Percentiles rank a stretch among this genome's conserved stretches.
phyloP scores from a whole-genome alignment of 441 rosid species.

The Syzygium syzygioides region DNA sequence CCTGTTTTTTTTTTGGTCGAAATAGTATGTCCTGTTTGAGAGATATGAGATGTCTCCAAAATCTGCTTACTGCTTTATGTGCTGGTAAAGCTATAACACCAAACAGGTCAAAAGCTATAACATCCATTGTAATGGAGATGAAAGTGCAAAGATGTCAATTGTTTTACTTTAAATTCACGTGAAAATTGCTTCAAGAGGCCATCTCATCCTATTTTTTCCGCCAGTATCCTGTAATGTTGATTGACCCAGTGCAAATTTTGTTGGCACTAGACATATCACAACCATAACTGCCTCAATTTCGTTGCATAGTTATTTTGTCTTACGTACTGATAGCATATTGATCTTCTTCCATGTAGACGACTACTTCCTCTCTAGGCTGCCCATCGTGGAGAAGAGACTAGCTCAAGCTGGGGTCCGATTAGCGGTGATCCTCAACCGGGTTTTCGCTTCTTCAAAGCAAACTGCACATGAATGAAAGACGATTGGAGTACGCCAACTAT shows the following conservation, averaged over 20 bases:
- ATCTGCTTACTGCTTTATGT: not conserved
- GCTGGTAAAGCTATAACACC: not conserved
- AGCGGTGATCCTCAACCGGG: slow-evolving; percentile 71
- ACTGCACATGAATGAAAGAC: slow-evolving; percentile 20
- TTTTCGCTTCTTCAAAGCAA: slow-evolving; percentile 39
- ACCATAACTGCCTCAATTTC: not conserved
- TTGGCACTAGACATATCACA: not conserved
- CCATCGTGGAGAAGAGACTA: slow-evolving; percentile 70
- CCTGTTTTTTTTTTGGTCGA: not conserved
- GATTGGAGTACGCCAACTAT: not conserved
- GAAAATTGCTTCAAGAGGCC: not conserved
- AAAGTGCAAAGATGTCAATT: not conserved
- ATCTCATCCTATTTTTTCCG: not conserved
- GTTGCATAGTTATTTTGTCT: not conserved
- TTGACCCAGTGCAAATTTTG: not conserved
- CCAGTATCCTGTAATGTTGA: not conserved
- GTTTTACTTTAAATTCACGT: not conserved
- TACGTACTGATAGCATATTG: not conserved
- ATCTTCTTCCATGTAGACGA: slow-evolving; percentile 41
- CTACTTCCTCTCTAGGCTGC: slow-evolving; percentile 74
- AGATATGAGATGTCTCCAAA: not conserved
- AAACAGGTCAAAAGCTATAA: not conserved
- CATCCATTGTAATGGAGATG: not conserved
- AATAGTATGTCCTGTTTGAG: not conserved
- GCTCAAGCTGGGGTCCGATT: slow-evolving; percentile 81